Evolutionary conservation across 2,329 filamentous ascomycete genomes (phyloP).

Genomic region (Calonectria montana): DNA sequence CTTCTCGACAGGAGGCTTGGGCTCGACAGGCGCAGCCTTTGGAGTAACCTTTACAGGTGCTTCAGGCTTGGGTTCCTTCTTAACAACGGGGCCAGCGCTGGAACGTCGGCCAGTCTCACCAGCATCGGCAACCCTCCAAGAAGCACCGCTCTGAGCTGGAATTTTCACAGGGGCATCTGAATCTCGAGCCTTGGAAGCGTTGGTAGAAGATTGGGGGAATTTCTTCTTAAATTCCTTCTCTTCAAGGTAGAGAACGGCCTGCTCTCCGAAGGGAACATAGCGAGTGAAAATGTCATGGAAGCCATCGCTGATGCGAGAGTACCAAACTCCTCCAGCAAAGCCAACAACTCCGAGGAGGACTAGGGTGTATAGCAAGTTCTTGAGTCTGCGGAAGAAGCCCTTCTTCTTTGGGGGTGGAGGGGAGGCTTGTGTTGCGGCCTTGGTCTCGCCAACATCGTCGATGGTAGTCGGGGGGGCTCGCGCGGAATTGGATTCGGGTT

Average conservation of each 20-base stretch:
- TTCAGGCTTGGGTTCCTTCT: constrained; percentile 43
- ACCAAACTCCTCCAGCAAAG: constrained; percentile 91
- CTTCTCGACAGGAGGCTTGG: constrained; percentile 46
- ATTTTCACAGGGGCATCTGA: constrained; percentile 82
- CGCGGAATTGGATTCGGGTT: constrained; percentile 61
- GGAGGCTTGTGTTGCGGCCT: constrained; percentile 52
- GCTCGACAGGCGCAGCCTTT: constrained; percentile 40
- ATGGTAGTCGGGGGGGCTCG: constrained; percentile 54
- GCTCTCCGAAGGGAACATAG: constrained; percentile 94
- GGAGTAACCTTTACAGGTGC: constrained; percentile 45
- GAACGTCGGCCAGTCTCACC: constrained; percentile 68
- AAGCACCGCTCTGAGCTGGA: constrained; percentile 85
- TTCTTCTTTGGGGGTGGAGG: constrained; percentile 64
- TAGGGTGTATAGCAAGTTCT: constrained; percentile 81
- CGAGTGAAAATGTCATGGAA: constrained; percentile 99
- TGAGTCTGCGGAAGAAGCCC: constrained; percentile 77
- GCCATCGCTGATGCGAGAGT: constrained; percentile 93
- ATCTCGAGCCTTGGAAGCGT: constrained; percentile 61
- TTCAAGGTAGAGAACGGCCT: constrained; percentile 94
- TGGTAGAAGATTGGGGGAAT: constrained; percentile 68
- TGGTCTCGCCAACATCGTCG: constrained; percentile 51
- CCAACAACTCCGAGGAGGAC: constrained; percentile 80
- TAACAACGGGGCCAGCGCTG: constrained; percentile 61
- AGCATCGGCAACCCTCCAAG: constrained; percentile 79
- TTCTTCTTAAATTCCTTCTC: constrained; percentile 92